Evolutionary conservation across 1,139 yeast genomes (phyloP), one percentile per base, ranked within the genome.

Genomic region (Candida sanyaensis): DNA sequence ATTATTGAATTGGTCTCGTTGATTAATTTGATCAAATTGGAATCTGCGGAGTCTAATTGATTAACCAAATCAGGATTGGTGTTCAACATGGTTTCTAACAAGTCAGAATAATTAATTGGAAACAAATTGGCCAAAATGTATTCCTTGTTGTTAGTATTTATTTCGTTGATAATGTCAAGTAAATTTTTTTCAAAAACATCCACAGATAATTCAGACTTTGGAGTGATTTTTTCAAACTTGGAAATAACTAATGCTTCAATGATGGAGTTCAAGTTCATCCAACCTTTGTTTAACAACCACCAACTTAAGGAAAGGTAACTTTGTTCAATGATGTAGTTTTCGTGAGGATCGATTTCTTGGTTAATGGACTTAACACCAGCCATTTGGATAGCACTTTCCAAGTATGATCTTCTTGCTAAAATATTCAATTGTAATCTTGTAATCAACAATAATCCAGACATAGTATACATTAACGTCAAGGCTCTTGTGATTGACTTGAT

Each of bases 281-380:
- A 90, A 1, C 98, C 98, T 55, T 84, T 81, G 65, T 93, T 91
- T 49, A 93, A 74, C 44, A 93, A 69, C 97, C 97, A 93, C 97
- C 98, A 93, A 56, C 92, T 84, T 54, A 90, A 80, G 1, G 96
- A 87, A 50, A 93, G 75, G 63, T 88, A 93, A 48, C 91, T 86
- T 59, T 93, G 92, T 63, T 90, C 96, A 44, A 86, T 80, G 36
- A 77, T 67, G 56, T 78, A 80, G 46, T 76, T 78, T 31, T 69
- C 68, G 37, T 64, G 61, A 13, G 59, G 62, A 47, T 57, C 64
- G 21, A 59, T 58, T 27, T 54, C 53, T 29, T 49, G 52, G 41
- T 50, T 54, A 6, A 61, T 53, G 30, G 55, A 52, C 26, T 66
- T 70, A 37, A 66, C 71, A 7, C 71, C 69, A 24, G 95, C 91